These are phyloP conservation scores for Diaporthe ilicicola DNA, from an alignment of 2,329 filamentous ascomycete species.

Conservation along the genomic window DNA sequence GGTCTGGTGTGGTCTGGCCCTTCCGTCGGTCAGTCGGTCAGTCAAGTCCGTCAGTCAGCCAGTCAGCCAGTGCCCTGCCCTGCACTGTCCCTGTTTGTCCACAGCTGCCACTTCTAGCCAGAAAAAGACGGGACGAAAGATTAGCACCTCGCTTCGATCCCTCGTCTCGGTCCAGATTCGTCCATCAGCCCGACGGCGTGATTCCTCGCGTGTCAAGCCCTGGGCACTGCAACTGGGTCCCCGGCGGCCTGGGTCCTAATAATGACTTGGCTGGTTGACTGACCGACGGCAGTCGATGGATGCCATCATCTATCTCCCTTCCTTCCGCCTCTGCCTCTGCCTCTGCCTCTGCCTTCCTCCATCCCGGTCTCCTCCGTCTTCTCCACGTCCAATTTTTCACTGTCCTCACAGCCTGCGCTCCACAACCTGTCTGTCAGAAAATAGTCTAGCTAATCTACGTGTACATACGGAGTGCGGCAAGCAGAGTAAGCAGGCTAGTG, in stretches of 20 bases:
- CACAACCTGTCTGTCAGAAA: no score
- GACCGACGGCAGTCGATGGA: slow-evolving; percentile 3
- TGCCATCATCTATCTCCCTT: neutral
- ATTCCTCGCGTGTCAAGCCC: slow-evolving; percentile 16
- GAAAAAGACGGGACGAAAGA: slow-evolving; percentile 16
- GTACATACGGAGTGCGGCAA: neutral
- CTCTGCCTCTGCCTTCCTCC: neutral
- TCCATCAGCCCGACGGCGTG: slow-evolving; percentile 9
- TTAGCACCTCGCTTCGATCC: slow-evolving; percentile 22
- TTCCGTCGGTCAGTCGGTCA: neutral
- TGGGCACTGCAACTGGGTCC: slow-evolving; percentile 1
- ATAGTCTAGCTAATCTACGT: no score
- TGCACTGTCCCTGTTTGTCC: neutral
- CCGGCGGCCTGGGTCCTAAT: neutral
- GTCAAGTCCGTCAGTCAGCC: neutral
- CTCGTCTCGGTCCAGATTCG: slow-evolving; percentile 4
- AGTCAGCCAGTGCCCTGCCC: neutral
- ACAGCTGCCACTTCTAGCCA: neutral
- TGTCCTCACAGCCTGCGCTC: neutral
- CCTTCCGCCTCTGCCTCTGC: neutral
- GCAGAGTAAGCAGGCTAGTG: neutral
- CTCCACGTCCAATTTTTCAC: neutral
- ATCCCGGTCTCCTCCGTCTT: neutral
- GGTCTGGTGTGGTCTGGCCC: neutral
- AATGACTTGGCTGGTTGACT: no score